A percentile compares a stretch with the other conserved stretches of the same genome.
Evolutionary conservation across 371 early-diverging fungal genomes (phyloP).

Genomic region (Mucor ambiguus): DNA sequence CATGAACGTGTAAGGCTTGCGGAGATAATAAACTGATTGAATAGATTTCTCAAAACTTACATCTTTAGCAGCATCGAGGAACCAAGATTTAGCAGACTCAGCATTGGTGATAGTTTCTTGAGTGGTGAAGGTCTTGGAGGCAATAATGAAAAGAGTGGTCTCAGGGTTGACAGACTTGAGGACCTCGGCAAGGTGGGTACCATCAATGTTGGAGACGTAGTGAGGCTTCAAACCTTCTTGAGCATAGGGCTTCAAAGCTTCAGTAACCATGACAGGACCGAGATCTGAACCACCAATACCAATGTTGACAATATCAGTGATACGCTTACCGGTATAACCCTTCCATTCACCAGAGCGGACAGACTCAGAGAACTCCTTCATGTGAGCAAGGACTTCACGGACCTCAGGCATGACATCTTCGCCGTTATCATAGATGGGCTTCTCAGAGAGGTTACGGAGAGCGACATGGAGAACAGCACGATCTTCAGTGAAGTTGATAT

Average conservation of each 20-base stretch:
- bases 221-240: conserved; percentile 79
- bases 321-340: conserved; percentile 93
- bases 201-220: conserved; percentile 99
- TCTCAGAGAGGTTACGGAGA: conserved; percentile 86
- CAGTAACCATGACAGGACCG: conserved; percentile 99
- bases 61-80: conserved; percentile 82
- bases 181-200: conserved; percentile 93
- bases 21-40: conserved; percentile 6
- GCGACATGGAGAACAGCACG: conserved; percentile 97
- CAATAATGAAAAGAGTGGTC: conserved; percentile 96
- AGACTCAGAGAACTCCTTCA: conserved; percentile 82
- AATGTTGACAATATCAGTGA: conserved; percentile 98
- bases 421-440: conserved; percentile 82
- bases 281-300: conserved; percentile 99
- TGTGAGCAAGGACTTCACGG: conserved; percentile 91
- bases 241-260: conserved; percentile 94
- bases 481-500: conserved; percentile 98
- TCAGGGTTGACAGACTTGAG: conserved; percentile 89
- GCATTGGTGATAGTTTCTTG: conserved; percentile 99
- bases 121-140: conserved; percentile 99
- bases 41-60: conserved; percentile 49
- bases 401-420: conserved; percentile 93
- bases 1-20: neutral
- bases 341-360: conserved; percentile 92
- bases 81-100: conserved; percentile 93